These are phyloP conservation scores for Coniella vitis DNA, from an alignment of 2,329 filamentous ascomycete species.

Conservation along the genomic window DNA sequence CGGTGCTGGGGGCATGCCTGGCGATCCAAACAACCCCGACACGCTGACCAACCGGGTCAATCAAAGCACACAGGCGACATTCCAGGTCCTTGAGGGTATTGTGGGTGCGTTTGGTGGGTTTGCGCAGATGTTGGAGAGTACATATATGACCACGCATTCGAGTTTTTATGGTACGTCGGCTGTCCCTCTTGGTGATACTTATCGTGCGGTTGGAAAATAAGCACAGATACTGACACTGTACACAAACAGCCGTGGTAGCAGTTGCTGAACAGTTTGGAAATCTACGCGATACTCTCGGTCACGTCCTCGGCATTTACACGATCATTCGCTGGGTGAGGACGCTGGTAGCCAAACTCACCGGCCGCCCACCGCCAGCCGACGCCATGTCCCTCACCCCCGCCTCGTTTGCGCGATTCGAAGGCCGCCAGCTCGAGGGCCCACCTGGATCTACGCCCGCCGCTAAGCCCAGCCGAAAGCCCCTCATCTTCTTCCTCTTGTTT, in stretches of 20 bases:
- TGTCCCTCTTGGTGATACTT: no score
- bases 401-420: conserved; percentile 85
- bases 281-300: conserved; percentile 85
- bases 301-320: conserved; percentile 90
- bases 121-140: conserved; percentile 98
- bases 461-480: conserved; percentile 85
- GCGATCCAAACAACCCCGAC: conserved; percentile 78
- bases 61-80: conserved; percentile 91
- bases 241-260: conserved; percentile 77
- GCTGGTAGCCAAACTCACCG: conserved; percentile 84
- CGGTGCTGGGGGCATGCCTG: conserved; percentile 34
- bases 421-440: conserved; percentile 57
- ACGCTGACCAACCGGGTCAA: conserved; percentile 93
- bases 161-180: conserved; percentile 94
- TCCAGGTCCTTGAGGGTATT: conserved; percentile 96
- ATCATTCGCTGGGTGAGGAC: conserved; percentile 92
- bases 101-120: conserved; percentile 96
- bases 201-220: no score
- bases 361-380: conserved; percentile 81
- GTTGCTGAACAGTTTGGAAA: conserved; percentile 97
- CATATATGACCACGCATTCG: conserved; percentile 98
- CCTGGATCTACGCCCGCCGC: conserved; percentile 39
- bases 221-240: conserved; percentile 6
- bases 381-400: conserved; percentile 81
- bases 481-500: conserved; percentile 90